Evolutionary conservation across 1,139 yeast genomes (phyloP).

Genomic region (Magnusiomyces starmeri): DNA sequence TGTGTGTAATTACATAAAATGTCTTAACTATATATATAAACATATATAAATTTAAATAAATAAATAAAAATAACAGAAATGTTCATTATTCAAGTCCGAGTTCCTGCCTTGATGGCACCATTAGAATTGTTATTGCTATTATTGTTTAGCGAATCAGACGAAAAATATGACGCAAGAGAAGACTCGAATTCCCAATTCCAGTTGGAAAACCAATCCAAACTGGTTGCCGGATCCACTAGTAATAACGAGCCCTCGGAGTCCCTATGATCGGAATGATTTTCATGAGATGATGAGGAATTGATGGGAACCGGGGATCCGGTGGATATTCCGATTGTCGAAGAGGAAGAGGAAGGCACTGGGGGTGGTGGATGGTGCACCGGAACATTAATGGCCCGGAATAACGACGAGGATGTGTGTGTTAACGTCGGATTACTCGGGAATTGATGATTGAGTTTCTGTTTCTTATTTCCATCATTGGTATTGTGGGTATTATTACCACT

Average conservation of each 20-base stretch:
- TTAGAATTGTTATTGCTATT: background rate
- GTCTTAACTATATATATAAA: background rate
- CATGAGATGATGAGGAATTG: background rate
- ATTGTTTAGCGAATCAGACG: background rate
- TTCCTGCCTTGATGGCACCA: background rate
- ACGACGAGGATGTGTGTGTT: no score
- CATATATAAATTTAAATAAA: background rate
- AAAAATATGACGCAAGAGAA: slow-evolving; percentile 9
- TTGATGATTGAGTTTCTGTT: background rate
- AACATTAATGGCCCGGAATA: no score
- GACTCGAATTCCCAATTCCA: slow-evolving; percentile 22
- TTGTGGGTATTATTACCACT: background rate
- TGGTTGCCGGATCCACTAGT: slow-evolving; percentile 17
- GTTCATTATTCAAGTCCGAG: no score
- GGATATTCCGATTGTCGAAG: no score
- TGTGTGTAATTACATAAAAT: slow-evolving; percentile 57
- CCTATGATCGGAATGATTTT: no score
- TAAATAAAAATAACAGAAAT: background rate
- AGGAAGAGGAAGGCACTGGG: background rate
- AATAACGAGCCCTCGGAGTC: background rate
- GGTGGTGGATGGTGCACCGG: background rate
- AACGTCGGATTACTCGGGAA: background rate
- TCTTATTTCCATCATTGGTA: background rate
- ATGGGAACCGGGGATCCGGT: background rate
- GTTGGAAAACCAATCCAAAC: slow-evolving; percentile 27